Conservation (phyloP, 805 yeast species). For the Cyberlindnera mrakii region DNA sequence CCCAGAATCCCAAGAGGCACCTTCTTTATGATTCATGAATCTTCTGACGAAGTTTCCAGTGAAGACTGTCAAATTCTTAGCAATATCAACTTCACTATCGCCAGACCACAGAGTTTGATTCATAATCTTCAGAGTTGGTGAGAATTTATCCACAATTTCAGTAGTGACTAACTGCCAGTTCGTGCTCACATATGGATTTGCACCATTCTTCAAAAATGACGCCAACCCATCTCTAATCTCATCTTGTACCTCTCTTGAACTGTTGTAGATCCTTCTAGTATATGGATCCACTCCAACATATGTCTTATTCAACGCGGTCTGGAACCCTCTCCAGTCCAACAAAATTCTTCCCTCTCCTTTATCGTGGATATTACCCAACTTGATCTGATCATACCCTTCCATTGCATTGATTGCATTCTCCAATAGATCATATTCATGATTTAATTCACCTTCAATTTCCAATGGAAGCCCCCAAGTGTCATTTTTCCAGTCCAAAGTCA, state of each 20-base stretch:
- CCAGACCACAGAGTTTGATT: constrained; percentile 27
- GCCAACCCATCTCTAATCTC: constrained; percentile 33
- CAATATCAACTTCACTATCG: constrained; percentile 11
- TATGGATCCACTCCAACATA: constrained; percentile 45
- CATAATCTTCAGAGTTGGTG: constrained; percentile 39
- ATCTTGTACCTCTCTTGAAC: constrained; percentile 29
- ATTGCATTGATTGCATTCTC: constrained; percentile 22
- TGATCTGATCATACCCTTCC: constrained; percentile 38
- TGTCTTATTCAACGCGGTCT: constrained; percentile 48
- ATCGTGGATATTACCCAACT: constrained; percentile 41
- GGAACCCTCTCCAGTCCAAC: constrained; percentile 46
- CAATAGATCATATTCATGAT: constrained; percentile 11
- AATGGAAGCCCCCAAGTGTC: constrained; percentile 24
- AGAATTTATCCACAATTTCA: constrained; percentile 44
- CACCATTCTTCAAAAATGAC: constrained; percentile 22
- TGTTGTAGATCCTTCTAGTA: constrained; percentile 30
- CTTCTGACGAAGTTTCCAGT: constrained; percentile 42
- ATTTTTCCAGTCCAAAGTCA: constrained; percentile 32
- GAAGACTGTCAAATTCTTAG: constrained; percentile 32
- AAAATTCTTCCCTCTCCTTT: constrained; percentile 42
- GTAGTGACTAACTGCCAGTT: constrained; percentile 52
- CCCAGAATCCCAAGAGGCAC: background rate
- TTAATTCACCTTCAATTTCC: constrained; percentile 1
- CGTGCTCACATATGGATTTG: constrained; percentile 37
- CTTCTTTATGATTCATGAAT: constrained; percentile 23